A percentile compares a stretch with the other conserved stretches of the same genome.
These are phyloP conservation scores for Chrysoporthe austroafricana DNA, from an alignment of 2,329 filamentous ascomycete genomes.

Conservation along the genomic window DNA sequence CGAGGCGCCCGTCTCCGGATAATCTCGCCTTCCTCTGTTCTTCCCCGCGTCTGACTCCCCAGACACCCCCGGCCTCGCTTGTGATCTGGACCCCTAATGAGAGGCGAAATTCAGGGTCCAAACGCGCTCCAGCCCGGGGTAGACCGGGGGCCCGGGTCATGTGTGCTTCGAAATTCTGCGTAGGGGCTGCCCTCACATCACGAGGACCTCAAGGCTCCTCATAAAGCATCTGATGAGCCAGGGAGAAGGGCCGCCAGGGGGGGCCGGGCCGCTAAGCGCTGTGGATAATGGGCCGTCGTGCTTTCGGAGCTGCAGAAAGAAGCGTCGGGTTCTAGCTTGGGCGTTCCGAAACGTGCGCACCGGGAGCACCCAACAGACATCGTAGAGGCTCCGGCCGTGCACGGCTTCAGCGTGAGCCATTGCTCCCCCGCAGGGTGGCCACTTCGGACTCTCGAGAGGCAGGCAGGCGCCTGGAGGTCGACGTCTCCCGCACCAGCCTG, in stretches of 20 bases:
- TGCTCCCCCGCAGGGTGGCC: no score
- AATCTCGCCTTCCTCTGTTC: not conserved
- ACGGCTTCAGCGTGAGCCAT: not conserved
- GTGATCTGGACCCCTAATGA: slow-evolving; percentile 19
- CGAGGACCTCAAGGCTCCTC: not conserved
- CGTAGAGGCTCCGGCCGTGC: not conserved
- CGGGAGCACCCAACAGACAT: not conserved
- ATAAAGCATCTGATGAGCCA: not conserved
- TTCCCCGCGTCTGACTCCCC: slow-evolving; percentile 18
- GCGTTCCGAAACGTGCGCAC: not conserved
- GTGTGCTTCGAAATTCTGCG: slow-evolving; percentile 9
- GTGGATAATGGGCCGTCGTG: not conserved
- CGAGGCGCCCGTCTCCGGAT: not conserved
- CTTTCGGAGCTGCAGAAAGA: not conserved
- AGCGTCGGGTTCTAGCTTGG: not conserved
- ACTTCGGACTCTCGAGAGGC: no score
- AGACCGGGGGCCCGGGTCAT: slow-evolving; percentile 21
- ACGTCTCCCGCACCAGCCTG: not conserved
- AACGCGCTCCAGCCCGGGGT: slow-evolving; percentile 19
- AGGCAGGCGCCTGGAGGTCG: not conserved
- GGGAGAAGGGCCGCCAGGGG: not conserved
- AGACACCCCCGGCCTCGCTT: slow-evolving; percentile 16
- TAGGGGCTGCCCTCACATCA: slow-evolving; percentile 11
- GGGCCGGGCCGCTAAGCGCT: not conserved
- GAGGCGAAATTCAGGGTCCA: slow-evolving; percentile 14